Evolutionary conservation across 2,329 filamentous ascomycete genomes (phyloP).

Genomic region (Trichoderma polysporum): DNA sequence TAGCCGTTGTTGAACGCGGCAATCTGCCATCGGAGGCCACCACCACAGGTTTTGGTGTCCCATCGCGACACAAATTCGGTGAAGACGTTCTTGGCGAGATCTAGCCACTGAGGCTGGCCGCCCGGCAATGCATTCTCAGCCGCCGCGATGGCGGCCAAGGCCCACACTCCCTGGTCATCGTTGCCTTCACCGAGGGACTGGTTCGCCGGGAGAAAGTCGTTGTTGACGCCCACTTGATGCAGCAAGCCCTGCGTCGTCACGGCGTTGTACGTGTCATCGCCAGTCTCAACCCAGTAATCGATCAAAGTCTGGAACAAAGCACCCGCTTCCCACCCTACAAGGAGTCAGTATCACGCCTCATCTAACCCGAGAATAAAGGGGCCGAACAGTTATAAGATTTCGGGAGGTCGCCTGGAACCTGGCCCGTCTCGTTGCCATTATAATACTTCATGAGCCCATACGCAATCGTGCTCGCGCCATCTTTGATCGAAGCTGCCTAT

Average conservation of each 20-base stretch:
- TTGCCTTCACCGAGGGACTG: constrained; percentile 57
- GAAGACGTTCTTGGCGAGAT: constrained; percentile 70
- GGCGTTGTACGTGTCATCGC: constrained; percentile 58
- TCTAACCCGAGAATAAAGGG: neutral
- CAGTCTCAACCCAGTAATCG: constrained; percentile 66
- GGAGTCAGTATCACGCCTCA: neutral
- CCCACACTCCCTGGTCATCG: constrained; percentile 75
- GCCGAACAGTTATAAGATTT: constrained; percentile 55
- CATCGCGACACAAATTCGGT: constrained; percentile 18
- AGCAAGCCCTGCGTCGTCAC: constrained; percentile 53
- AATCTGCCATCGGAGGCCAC: constrained; percentile 78
- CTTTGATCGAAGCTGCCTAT: constrained; percentile 6
- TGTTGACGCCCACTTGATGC: constrained; percentile 53
- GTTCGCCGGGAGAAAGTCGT: constrained; percentile 59
- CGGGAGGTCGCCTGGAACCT: constrained; percentile 50
- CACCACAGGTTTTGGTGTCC: constrained; percentile 57
- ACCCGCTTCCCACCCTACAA: constrained; percentile 15
- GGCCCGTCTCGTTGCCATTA: constrained; percentile 51
- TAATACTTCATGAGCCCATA: constrained; percentile 44
- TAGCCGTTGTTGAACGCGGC: constrained; percentile 67
- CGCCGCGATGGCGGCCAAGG: constrained; percentile 68
- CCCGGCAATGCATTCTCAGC: constrained; percentile 70
- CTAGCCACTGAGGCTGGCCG: constrained; percentile 66
- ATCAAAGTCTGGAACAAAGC: constrained; percentile 45
- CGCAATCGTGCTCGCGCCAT: constrained; percentile 42